Base-by-base conservation (phyloP, 1,284 basidiomycete species). In the Tausonia pullulans region DNA sequence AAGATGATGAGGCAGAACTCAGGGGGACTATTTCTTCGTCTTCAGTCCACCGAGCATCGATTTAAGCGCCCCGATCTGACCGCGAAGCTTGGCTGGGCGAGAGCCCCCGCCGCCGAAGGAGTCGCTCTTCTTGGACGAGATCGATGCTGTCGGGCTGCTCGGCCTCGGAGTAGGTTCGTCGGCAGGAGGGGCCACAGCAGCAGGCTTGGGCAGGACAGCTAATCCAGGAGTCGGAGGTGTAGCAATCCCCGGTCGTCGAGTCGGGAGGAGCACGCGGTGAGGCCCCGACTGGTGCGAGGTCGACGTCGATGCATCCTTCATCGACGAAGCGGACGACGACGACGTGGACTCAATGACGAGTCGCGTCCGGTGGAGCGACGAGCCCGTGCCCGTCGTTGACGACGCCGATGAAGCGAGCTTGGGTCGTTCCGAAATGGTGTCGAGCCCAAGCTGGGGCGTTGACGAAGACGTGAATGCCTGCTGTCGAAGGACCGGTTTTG, bases 361-460 rank as follows among this genome's bases (percentile, higher is more conserved):
- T n/a, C 58, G 45, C 3, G 3, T n/a, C 16, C 44, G 49, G 39
- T 59, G 58, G 45, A 59, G 9, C 46, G 58, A 59, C 4, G 44
- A 45, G 16, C 62, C 62, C 11, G 62, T 63, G 16, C 62, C 62
- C 14, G 56, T 55, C 48, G 62, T 59, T 2, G 45, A 46, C 1
- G 56, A 57, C 2, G 61, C n/a, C n/a, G 57, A 53, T 27, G 52
- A 45, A 5, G 58, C 39, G 8, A 55, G n/a, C 8, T 7, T 66
- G 16, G 64, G 64, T 41, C 51, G 41, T 44, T 66, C 64, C 9
- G 56, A 50, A 55, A 66, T 66, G 14, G 64, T 61, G 43, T 66
- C 64, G 14, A 66, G 49, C 5, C 64, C 64, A 16, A 66, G 48
- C 52, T 53, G 55, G 27, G 55, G 60, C 41, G 51, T 40, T 16